A percentile compares a stretch with the other conserved stretches of the same genome.
Evolutionary conservation across 164 flowering plant species (phyloP).

Genomic region (Vitis cinerea): DNA sequence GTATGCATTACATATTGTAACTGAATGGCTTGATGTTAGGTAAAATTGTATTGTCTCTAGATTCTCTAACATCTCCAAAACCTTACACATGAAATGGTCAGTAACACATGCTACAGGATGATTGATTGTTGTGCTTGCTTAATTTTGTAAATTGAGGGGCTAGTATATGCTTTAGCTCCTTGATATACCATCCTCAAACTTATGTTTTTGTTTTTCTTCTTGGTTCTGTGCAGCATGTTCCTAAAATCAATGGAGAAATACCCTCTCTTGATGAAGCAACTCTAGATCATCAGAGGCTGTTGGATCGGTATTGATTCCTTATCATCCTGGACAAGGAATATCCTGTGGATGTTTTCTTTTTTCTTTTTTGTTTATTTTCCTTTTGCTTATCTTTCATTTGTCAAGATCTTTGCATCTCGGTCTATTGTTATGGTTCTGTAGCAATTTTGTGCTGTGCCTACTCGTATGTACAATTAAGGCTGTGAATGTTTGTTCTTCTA

Average conservation of each 20-base stretch:
- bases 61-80: not conserved
- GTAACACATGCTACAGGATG: not conserved
- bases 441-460: too few species aligned
- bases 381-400: not conserved
- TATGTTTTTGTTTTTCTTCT: not conserved
- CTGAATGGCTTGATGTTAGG: too few species aligned
- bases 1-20: too few species aligned
- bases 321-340: not conserved
- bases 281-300: conserved; percentile 70
- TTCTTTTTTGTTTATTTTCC: not conserved
- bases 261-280: conserved; percentile 74
- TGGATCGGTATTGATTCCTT: conserved; percentile 45
- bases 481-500: too few species aligned
- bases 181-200: not conserved
- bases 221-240: conserved; percentile 61
- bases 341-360: not conserved
- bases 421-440: too few species aligned
- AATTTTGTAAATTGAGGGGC: not conserved
- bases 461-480: too few species aligned
- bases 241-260: conserved; percentile 76
- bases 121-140: not conserved
- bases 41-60: not conserved
- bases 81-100: not conserved
- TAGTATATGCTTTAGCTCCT: not conserved
- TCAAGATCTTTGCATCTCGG: too few species aligned